Percentiles rank a stretch among this genome's conserved stretches.
These are phyloP conservation scores for Penicillium sp. DNA, from an alignment of 2,329 filamentous ascomycete species.

Conservation along the genomic window DNA sequence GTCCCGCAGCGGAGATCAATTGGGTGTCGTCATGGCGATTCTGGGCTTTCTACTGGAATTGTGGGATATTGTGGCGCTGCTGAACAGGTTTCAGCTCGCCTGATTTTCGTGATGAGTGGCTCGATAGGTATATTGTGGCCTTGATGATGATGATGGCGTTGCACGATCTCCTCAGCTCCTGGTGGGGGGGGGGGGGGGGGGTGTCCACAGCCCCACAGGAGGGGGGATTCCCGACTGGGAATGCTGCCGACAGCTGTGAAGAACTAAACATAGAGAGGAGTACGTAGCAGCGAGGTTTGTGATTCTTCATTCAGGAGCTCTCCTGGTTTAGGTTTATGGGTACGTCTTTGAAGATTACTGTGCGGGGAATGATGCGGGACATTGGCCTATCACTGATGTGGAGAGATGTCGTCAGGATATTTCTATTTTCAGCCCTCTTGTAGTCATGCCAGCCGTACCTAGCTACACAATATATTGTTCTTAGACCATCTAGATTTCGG, in stretches of 20 bases:
- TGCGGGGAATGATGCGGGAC: no score
- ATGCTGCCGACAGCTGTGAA: not conserved
- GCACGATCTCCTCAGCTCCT: not conserved
- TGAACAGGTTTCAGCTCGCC: not conserved
- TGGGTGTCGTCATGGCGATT: not conserved
- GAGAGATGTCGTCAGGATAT: no score
- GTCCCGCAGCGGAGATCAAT: not conserved
- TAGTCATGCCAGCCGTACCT: not conserved
- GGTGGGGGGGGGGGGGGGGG: not conserved
- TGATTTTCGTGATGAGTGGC: not conserved
- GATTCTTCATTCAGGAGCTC: not conserved
- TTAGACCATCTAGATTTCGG: constrained; percentile 7
- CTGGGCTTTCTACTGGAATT: not conserved
- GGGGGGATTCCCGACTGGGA: not conserved
- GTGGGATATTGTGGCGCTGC: not conserved
- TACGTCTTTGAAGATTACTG: no score
- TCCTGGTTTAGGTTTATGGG: no score
- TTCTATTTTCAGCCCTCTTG: not conserved
- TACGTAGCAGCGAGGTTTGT: not conserved
- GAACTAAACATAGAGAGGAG: not conserved
- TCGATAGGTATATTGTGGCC: not conserved
- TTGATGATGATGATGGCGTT: not conserved
- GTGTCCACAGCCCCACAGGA: not conserved
- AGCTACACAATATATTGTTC: constrained; percentile 10
- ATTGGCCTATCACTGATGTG: no score